A percentile compares a stretch with the other conserved stretches of the same genome.
Evolutionary conservation across 1,139 yeast genomes (phyloP).

Genomic region (Pichia sp.): DNA sequence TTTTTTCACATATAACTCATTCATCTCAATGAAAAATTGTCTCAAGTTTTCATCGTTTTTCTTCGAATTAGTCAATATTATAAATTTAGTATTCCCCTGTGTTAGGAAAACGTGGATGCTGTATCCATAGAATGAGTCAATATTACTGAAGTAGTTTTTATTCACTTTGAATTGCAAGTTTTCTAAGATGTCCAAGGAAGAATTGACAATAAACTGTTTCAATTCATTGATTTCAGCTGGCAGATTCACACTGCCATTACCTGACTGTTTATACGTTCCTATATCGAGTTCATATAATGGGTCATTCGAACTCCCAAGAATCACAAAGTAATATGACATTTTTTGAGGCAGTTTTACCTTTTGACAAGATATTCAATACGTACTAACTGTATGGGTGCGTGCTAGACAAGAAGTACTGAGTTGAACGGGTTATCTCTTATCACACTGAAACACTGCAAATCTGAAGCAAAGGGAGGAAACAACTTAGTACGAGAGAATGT

Average conservation of each 20-base stretch:
- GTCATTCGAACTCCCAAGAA: slow-evolving; percentile 78
- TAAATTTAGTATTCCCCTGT: slow-evolving; percentile 77
- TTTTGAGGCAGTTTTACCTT: too few relatives aligned
- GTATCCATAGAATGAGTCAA: slow-evolving; percentile 82
- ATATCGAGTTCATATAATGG: slow-evolving; percentile 88
- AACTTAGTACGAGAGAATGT: too few relatives aligned
- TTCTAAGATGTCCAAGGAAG: slow-evolving; percentile 83
- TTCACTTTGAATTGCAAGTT: slow-evolving; percentile 77
- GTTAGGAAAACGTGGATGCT: slow-evolving; percentile 77
- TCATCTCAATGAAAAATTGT: slow-evolving; percentile 77
- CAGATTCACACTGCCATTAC: slow-evolving; percentile 58
- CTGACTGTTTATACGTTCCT: slow-evolving; percentile 60
- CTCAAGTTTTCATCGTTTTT: slow-evolving; percentile 67
- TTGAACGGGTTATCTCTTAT: too few relatives aligned
- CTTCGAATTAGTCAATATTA: slow-evolving; percentile 35
- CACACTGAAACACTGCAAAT: too few relatives aligned
- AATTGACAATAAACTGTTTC: slow-evolving; percentile 80
- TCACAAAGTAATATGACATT: slow-evolving; percentile 74
- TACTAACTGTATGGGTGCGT: too few relatives aligned
- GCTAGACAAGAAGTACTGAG: too few relatives aligned
- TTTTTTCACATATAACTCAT: slow-evolving; percentile 83
- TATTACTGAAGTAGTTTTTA: slow-evolving; percentile 59
- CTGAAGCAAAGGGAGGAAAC: too few relatives aligned
- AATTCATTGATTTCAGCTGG: slow-evolving; percentile 67
- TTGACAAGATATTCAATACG: background rate